Evolutionary conservation across 441 rosid genomes (phyloP).

Genomic region (Theobroma grandiflorum): DNA sequence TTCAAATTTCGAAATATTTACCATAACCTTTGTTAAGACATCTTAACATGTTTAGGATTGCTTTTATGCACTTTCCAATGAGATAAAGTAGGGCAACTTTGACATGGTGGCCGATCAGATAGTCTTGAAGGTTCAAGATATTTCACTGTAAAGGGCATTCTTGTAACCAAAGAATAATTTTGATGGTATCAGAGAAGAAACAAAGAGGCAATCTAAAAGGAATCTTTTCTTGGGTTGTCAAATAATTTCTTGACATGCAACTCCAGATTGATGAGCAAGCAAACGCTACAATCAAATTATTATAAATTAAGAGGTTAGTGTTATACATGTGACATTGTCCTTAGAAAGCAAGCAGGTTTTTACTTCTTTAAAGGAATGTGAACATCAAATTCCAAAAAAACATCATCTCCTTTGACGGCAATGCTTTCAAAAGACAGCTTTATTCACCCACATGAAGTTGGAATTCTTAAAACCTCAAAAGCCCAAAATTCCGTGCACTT

Average conservation of each 20-base stretch:
- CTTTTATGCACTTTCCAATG: not conserved
- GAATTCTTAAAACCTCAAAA: conserved; percentile 32
- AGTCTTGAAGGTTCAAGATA: not conserved
- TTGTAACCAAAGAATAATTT: not conserved
- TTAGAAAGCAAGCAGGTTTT: conserved; percentile 14
- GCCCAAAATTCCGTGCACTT: conserved; percentile 7
- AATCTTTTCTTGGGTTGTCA: conserved; percentile 31
- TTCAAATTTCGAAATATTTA: not conserved
- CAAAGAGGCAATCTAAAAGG: conserved; percentile 15
- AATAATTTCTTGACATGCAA: conserved; percentile 17
- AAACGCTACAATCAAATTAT: not conserved
- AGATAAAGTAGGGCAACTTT: not conserved
- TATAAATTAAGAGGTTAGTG: not conserved
- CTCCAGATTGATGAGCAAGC: not conserved
- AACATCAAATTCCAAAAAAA: conserved; percentile 12
- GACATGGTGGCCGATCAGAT: not conserved
- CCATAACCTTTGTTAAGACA: not conserved
- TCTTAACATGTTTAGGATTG: not conserved
- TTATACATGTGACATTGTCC: conserved; percentile 25
- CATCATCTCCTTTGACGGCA: not conserved
- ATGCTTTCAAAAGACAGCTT: not conserved
- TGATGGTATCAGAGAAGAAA: not conserved
- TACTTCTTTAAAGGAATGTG: not conserved
- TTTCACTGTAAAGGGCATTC: not conserved
- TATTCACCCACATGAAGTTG: conserved; percentile 5